Evolutionary conservation across 345 rosid species (phyloP), one percentile per base, ranked within the genome.

Genomic region (Lepidium africanum): DNA sequence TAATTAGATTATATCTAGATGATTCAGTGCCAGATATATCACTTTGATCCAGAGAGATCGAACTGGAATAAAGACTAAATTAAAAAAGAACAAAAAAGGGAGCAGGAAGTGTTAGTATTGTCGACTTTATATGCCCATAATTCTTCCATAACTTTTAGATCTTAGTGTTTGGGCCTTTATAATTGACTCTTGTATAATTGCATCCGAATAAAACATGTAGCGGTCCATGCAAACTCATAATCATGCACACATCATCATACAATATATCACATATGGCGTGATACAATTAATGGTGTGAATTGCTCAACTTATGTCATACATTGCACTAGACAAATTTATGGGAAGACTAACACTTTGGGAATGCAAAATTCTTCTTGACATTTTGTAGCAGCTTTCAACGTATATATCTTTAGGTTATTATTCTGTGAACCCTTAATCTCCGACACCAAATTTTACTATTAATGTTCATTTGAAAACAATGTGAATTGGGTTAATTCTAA

Each of bases 191-290:
- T 27, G 32, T 27, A 27, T 35, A 7, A 39, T 47, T 55, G 41
- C 70, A 63, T n/a, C 25, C 36, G 36, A 55, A 72, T 63, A 37
- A 38, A 37, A 37, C 27, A 54, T 1, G 42, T 45, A 45, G 64
- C 39, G 75, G 65, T 72, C 70, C 59, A 56, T 72, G 70, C 59
- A 55, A 72, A 55, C 65, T 64, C 59, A 56, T 55, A 13, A 47
- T 49, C 64, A 64, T 56, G 45, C 47, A 53, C 63, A 36, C 23
- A 48, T 47, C 36, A 59, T 40, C 16, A 30, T 15, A 49, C n/a
- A 62, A 23, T 21, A 21, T n/a, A n/a, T n/a, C 23, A 21, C 23
- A 21, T 36, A 71, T 46, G 50, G 51, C 10, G 63, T 46, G 76
- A 72, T 17, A 13, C 51, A 47, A 30, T 46, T n/a, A n/a, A n/a